Evolutionary conservation across 73 alveolate genomes (phyloP).

Genomic region (Breviolum minutum): DNA sequence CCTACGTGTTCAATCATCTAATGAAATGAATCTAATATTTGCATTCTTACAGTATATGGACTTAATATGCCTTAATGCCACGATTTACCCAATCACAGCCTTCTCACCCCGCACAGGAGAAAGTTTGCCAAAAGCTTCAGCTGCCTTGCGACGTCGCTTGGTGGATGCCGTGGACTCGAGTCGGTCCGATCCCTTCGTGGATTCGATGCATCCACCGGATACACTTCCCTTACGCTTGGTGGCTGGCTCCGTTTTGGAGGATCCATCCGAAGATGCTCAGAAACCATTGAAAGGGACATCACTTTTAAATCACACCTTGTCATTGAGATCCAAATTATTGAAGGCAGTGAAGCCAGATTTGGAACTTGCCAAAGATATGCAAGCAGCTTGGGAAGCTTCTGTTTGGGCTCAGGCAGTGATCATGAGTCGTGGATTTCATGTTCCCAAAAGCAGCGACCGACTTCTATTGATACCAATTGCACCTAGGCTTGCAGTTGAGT

Average conservation of each 20-base stretch:
- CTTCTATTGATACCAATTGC: constrained; percentile 58
- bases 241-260: constrained; percentile 11
- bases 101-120: not conserved
- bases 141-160: constrained; percentile 8
- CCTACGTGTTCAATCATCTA: too few relatives aligned
- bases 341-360: constrained; percentile 47
- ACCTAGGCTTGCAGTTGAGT: too few relatives aligned
- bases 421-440: constrained; percentile 59
- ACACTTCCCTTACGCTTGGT: constrained; percentile 41
- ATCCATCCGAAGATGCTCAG: constrained; percentile 5
- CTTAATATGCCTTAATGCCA: too few relatives aligned
- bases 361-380: not conserved
- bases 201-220: constrained; percentile 51
- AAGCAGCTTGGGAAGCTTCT: constrained; percentile 49
- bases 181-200: constrained; percentile 3
- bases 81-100: not conserved
- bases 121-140: constrained; percentile 31
- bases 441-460: constrained; percentile 65
- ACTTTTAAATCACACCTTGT: constrained; percentile 50
- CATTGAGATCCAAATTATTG: constrained; percentile 40
- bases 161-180: not conserved
- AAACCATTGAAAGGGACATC: constrained; percentile 24
- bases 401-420: constrained; percentile 82
- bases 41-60: too few relatives aligned
- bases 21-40: too few relatives aligned